Evolutionary conservation across 2,329 filamentous ascomycete genomes (phyloP).

Genomic region (Aureobasidium sp.): DNA sequence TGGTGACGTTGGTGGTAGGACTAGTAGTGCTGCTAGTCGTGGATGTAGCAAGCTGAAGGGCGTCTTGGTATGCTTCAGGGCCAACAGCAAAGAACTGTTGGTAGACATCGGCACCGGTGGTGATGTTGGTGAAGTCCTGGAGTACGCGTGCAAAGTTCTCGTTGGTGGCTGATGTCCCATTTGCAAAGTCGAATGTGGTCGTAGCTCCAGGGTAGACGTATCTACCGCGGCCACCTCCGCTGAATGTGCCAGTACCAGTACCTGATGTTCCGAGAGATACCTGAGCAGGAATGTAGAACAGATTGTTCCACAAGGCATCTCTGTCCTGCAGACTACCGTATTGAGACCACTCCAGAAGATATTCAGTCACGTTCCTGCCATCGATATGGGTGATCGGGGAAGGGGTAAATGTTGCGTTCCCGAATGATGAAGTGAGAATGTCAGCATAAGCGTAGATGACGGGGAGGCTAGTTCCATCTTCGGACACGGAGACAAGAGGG

Average conservation of each 20-base stretch:
- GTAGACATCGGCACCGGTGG: conserved; percentile 36
- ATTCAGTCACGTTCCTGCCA: conserved; percentile 44
- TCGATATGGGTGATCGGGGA: conserved; percentile 49
- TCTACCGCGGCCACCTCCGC: conserved; percentile 36
- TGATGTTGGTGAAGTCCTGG: conserved; percentile 34
- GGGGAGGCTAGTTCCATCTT: conserved; percentile 51
- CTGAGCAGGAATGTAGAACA: conserved; percentile 40
- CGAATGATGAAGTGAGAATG: conserved; percentile 34
- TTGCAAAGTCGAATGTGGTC: conserved; percentile 39
- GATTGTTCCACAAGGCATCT: conserved; percentile 49
- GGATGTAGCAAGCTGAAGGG: conserved; percentile 20
- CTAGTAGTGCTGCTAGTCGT: conserved; percentile 7
- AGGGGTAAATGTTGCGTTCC: conserved; percentile 35
- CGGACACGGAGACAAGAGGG: conserved; percentile 52
- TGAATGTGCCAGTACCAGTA: conserved; percentile 37
- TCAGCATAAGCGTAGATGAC: conserved; percentile 48
- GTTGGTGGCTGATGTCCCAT: conserved; percentile 34
- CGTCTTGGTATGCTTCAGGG: conserved; percentile 16
- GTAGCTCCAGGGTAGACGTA: conserved; percentile 36
- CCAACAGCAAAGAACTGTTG: conserved; percentile 25
- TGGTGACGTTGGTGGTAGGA: conserved; percentile 15
- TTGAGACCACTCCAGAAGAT: conserved; percentile 41
- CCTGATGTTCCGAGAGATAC: conserved; percentile 34
- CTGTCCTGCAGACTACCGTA: conserved; percentile 40
- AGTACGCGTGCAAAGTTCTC: conserved; percentile 38